phyloP scores from a whole-genome alignment of 78 protist species.

The slime mould (Dictyostelium discoideum) region DNA sequence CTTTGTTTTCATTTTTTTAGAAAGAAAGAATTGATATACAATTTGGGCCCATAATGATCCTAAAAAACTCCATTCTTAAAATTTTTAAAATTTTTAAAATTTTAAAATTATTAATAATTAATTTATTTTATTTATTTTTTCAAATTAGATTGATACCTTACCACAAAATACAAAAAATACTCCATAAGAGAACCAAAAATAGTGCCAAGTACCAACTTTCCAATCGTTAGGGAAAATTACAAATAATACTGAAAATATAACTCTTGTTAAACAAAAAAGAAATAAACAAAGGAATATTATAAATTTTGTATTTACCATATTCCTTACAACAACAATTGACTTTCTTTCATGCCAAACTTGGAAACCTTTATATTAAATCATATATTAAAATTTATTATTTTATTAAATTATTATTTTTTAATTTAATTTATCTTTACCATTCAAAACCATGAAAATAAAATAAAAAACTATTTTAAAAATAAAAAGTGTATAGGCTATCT shows the following conservation, averaged over 20 bases:
- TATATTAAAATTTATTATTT: background rate
- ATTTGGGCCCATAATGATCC: background rate
- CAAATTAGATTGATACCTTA: too few relatives aligned
- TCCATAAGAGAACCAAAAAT: background rate
- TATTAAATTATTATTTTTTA: too few relatives aligned
- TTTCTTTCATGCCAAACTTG: background rate
- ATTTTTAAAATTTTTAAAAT: too few relatives aligned
- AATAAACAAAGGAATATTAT: background rate
- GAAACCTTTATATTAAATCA: background rate
- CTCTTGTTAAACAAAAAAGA: background rate
- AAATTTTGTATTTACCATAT: background rate
- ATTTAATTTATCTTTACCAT: background rate
- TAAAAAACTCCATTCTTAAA: background rate
- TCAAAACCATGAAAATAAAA: background rate
- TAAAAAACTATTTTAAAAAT: background rate
- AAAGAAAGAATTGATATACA: background rate
- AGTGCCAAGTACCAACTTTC: background rate
- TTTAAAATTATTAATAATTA: too few relatives aligned
- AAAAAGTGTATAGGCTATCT: background rate
- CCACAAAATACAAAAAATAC: conserved; percentile 1
- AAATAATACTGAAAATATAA: background rate
- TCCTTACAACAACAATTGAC: background rate
- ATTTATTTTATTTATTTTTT: too few relatives aligned
- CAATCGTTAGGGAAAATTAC: background rate
- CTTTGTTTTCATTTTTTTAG: background rate